Evolutionary conservation across 2,329 filamentous ascomycete species (phyloP), one percentile per base, ranked within the genome.

Genomic region (Calonectria leucothoes): DNA sequence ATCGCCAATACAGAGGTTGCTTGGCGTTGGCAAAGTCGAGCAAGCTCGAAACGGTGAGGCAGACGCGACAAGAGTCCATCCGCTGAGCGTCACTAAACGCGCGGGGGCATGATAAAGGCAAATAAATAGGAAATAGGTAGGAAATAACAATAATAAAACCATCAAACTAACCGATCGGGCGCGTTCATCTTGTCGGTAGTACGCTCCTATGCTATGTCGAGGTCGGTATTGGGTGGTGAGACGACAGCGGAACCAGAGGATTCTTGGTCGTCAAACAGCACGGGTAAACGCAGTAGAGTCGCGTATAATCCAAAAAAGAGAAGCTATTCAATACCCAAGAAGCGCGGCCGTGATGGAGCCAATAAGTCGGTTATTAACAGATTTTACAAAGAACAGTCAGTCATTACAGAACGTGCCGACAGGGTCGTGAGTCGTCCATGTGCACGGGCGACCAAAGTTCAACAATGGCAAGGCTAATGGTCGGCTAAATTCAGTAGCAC

Each of bases 141-240:
- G 17, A 48, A 14, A 61, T 1, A 25, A 11, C 6, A 49, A 57
- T 15, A 25, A 11, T 45, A 37, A 37, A 55, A 42, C 67, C 63
- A 59, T 63, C 20, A 66, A 48, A 84, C 88, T 82, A 77, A 90
- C 89, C 89, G 85, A 80, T 91, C 89, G 23, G 89, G 89, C 15
- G 89, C 89, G 84, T 91, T 91, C 89, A 91, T 90, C 33, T 78
- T 87, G 75, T 11, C 72, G 23, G 25, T 31, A 25, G 68, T 35
- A 29, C 23, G 27, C 42, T 66, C n/a, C 33, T n/a, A 55, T 67
- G 51, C 49, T 61, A 61, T 61, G 27, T 61, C 35, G 39, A 59
- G 39, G 55, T 61, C 55, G 55, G 33, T 59, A 37, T 59, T 59
- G 55, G 23, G 37, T n/a, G 29, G 29, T 29, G 49, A 27, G 29